A percentile compares a stretch with the other conserved stretches of the same genome.
phyloP scores from a whole-genome alignment of 2,329 filamentous ascomycete species.

The Colletotrichum chrysophilum region DNA sequence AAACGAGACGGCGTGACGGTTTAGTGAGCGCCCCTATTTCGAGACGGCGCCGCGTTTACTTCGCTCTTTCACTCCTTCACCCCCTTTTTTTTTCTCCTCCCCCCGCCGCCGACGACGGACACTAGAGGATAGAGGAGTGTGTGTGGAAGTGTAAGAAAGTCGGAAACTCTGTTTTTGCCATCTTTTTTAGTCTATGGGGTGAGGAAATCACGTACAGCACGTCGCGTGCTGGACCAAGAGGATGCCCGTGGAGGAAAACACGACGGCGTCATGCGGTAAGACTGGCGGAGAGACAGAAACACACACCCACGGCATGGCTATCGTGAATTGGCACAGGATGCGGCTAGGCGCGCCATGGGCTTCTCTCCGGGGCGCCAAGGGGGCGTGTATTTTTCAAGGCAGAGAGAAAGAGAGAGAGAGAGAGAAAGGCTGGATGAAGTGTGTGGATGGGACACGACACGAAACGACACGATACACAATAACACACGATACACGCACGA shows the following conservation, averaged over 20 bases:
- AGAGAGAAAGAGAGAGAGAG: neutral
- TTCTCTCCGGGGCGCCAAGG: neutral
- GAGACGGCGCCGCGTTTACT: slow-evolving; percentile 2
- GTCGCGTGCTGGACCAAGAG: neutral
- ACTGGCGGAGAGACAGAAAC: neutral
- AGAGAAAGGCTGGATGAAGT: neutral
- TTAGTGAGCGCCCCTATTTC: neutral
- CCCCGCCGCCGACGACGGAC: neutral
- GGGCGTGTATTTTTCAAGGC: neutral
- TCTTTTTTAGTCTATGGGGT: neutral
- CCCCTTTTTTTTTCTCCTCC: neutral
- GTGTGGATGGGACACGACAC: neutral
- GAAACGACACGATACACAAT: neutral
- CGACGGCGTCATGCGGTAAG: slow-evolving; percentile 17
- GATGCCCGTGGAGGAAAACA: neutral
- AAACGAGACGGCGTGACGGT: neutral
- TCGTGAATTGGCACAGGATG: neutral
- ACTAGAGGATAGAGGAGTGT: neutral
- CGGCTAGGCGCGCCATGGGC: neutral
- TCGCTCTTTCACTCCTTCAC: neutral
- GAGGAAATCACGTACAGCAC: neutral
- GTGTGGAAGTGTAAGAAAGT: neutral
- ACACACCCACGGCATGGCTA: neutral
- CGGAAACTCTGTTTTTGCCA: neutral
- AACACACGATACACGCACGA: neutral